phyloP scores from a whole-genome alignment of 371 early-diverging fungal species.

The Rhizopus delemar region DNA sequence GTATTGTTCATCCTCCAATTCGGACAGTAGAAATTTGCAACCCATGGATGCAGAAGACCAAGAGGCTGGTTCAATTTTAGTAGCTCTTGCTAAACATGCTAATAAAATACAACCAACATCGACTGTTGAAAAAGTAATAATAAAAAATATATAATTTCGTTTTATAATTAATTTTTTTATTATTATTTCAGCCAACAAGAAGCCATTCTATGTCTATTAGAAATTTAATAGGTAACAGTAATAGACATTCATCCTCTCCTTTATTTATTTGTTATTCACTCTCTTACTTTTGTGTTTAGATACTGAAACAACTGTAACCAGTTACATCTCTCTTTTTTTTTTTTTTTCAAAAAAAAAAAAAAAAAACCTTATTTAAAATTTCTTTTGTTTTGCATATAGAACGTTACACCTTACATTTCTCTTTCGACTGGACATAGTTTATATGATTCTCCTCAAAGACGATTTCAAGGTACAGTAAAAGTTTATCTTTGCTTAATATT shows the following conservation, averaged over 20 bases:
- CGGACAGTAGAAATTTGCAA: conserved; percentile 12
- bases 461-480: conserved; percentile 11
- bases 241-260: no score
- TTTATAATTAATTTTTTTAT: background rate
- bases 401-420: conserved; percentile 5
- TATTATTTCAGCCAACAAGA: conserved; percentile 11
- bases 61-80: conserved; percentile 28
- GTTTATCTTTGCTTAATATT: no score
- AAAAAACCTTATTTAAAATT: background rate
- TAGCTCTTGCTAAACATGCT: conserved; percentile 23
- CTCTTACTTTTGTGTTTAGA: background rate
- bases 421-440: conserved; percentile 10
- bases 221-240: conserved; percentile 20
- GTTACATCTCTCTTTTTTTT: background rate
- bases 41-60: conserved; percentile 24
- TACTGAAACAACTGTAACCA: conserved; percentile 1
- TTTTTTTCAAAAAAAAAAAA: background rate
- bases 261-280: background rate
- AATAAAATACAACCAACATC: conserved; percentile 3
- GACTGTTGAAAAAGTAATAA: conserved; percentile 12
- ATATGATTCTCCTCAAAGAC: conserved; percentile 7
- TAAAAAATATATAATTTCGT: background rate
- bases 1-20: conserved; percentile 13
- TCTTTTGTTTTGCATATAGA: background rate
- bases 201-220: conserved; percentile 25